A percentile compares a stretch with the other conserved stretches of the same genome.
Conservation (phyloP, 139 green algal genomes). For the Bryopsis sp. region DNA sequence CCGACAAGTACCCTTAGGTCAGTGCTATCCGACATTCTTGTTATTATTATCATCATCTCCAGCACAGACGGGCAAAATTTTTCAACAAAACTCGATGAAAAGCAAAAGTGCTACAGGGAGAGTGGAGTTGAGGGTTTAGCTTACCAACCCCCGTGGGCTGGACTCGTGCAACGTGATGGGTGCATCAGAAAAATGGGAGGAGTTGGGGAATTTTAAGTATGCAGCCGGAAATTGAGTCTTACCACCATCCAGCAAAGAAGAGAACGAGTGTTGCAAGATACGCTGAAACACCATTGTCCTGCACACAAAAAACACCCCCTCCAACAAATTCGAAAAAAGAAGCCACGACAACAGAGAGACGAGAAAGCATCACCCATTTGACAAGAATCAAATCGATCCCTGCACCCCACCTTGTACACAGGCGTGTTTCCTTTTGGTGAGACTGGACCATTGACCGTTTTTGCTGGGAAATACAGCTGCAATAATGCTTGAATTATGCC, state of each 20-base stretch:
- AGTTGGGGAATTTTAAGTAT: too few species aligned
- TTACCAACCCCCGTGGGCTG: too few species aligned
- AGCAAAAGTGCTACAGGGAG: too few species aligned
- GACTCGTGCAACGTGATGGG: too few species aligned
- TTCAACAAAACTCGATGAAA: too few species aligned
- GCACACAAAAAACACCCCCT: slow-evolving; percentile 8
- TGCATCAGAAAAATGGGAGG: too few species aligned
- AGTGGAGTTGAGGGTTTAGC: too few species aligned
- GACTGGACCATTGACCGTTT: slow-evolving; percentile 36
- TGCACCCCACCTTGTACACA: slow-evolving; percentile 47
- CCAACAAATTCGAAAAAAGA: background rate
- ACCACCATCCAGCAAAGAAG: slow-evolving; percentile 32
- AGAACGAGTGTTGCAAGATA: slow-evolving; percentile 32
- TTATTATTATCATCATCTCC: too few species aligned
- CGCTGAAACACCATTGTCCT: slow-evolving; percentile 45
- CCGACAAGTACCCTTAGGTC: too few species aligned
- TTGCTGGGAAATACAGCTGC: slow-evolving; percentile 45
- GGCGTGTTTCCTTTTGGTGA: slow-evolving; percentile 54
- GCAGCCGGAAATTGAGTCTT: too few species aligned
- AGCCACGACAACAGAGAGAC: background rate
- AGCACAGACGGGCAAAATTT: too few species aligned
- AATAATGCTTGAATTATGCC: slow-evolving; percentile 43
- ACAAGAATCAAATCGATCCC: background rate
- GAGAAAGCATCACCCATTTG: background rate
- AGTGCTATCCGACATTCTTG: too few species aligned